Conservation (phyloP, 306 rosid species). For the Begonia peltatifolia region DNA sequence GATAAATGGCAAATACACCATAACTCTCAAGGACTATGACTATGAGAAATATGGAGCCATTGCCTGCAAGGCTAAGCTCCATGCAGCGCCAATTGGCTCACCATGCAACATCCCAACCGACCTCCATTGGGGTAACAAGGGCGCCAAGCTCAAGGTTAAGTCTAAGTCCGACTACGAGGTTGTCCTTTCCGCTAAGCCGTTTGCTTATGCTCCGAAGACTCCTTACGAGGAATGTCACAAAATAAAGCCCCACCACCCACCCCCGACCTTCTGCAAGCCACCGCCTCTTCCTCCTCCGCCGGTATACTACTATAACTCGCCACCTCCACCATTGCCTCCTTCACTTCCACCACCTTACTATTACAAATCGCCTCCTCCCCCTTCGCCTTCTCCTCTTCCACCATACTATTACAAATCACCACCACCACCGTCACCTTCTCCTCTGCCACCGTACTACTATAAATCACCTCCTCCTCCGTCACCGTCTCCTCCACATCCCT, state of each 20-base stretch:
- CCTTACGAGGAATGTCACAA: not conserved
- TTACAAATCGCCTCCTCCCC: too few relatives aligned
- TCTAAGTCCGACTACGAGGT: not conserved
- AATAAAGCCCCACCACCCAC: not conserved
- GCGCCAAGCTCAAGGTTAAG: not conserved
- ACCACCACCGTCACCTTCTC: too few relatives aligned
- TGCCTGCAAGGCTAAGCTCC: not conserved
- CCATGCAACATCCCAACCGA: not conserved
- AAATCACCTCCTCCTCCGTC: too few relatives aligned
- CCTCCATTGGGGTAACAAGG: not conserved
- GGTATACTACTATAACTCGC: too few relatives aligned
- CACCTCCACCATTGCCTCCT: too few relatives aligned
- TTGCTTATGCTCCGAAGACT: not conserved
- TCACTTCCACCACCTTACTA: too few relatives aligned
- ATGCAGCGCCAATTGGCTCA: not conserved
- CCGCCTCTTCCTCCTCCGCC: not conserved
- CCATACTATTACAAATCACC: too few relatives aligned
- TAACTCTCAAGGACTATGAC: not conserved
- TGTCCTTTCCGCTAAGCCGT: not conserved
- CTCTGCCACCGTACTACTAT: too few relatives aligned
- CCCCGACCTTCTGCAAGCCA: too few relatives aligned
- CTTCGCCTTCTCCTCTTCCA: too few relatives aligned
- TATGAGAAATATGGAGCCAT: not conserved
- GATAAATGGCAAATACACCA: not conserved
- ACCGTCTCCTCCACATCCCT: too few relatives aligned